Base-by-base conservation (phyloP, 148 eudicot species). In the Oxyria digyna region DNA sequence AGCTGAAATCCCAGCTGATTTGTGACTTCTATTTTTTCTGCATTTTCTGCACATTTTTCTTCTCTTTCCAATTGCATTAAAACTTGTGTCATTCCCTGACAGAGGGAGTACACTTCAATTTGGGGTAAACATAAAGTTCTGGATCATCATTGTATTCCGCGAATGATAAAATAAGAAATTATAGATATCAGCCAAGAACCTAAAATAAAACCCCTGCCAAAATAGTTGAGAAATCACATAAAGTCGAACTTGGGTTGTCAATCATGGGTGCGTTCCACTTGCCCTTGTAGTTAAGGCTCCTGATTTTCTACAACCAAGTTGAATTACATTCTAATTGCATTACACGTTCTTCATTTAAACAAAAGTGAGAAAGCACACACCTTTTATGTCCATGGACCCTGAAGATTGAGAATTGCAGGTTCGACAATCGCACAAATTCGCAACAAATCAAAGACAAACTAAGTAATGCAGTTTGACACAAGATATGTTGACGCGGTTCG, bases 251-350 rank as follows among this genome's bases (percentile, higher is more conserved):
- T 79, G 98, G 98, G 86, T 89, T 93, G 78, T 88, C 97, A 72
- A 90, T 93, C 95, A 83, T 42, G 37, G 98, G 97, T 77, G 97
- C 90, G 86, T 93, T 93, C 98, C 98, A 93, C 79, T 90, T 93
- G 74, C 98, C 98, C 81, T 90, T 74, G 89, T 79, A 93, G 89
- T 85, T 87, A 42, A 91, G 98, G 77, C 90, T 93, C 92, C 90
- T 88, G 74, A 93, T 87, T 93, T 89, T 87, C 98, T 92, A 87
- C 74, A 70, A 49, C 18, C 54, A 35, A 63, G 65, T 59, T 13
- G 14, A 27, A 31, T 27, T 59, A 8, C 17, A 29, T 59, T 59
- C 65, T 2, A 29, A 59, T 27, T 59, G 38, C 20, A 27, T 4
- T 3, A 59, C 21, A 29, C 13, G 38, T 59, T 14, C 1, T 31